These are phyloP conservation scores for Leishmania aethiopica DNA, from an alignment of 208 protist species.

Conservation along the genomic window DNA sequence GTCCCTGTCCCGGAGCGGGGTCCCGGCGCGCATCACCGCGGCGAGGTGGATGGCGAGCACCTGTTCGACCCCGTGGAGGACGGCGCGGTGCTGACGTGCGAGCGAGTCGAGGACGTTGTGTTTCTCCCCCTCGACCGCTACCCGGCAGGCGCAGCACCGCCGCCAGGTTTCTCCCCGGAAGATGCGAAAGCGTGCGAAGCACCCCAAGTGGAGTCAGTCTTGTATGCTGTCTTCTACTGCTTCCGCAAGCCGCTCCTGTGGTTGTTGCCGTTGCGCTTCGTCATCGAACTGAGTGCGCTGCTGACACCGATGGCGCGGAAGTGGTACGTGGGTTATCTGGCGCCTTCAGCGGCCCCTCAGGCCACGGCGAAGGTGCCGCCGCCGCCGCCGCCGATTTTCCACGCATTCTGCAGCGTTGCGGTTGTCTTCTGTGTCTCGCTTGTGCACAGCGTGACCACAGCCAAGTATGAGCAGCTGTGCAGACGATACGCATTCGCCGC, in stretches of 20 bases:
- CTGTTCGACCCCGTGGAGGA: slow-evolving; percentile 45
- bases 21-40: slow-evolving; percentile 39
- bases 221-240: no score
- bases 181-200: no score
- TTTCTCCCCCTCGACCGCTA: no score
- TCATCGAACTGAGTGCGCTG: slow-evolving; percentile 23
- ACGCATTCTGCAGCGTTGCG: no score
- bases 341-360: not conserved
- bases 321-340: slow-evolving; percentile 17
- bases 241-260: no score
- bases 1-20: not conserved
- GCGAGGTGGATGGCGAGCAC: slow-evolving; percentile 58
- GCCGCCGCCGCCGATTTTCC: no score
- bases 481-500: slow-evolving; percentile 28
- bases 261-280: no score
- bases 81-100: slow-evolving; percentile 48
- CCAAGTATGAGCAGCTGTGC: not conserved
- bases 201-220: no score
- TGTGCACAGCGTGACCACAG: slow-evolving; percentile 4
- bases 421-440: no score
- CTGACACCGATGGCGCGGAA: slow-evolving; percentile 52
- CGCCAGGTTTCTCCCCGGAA: no score
- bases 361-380: no score
- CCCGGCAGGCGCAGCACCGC: no score
- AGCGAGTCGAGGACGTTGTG: slow-evolving; percentile 31